These are phyloP conservation scores for Epichloe sylvatica DNA, from an alignment of 2,329 filamentous ascomycete genomes.

Conservation along the genomic window DNA sequence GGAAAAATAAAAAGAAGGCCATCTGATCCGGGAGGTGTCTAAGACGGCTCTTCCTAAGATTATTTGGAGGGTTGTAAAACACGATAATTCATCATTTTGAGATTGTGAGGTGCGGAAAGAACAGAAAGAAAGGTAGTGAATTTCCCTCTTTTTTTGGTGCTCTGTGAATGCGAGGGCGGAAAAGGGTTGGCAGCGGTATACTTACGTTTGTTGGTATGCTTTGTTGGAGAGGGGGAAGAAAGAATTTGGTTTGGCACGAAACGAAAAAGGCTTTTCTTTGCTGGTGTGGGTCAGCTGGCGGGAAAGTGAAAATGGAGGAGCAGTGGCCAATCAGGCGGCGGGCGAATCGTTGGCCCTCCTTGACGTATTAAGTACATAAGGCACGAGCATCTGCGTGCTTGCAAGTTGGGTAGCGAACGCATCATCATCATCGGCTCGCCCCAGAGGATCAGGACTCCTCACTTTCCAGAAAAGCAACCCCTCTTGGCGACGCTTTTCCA, in stretches of 20 bases:
- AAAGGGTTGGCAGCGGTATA: not conserved
- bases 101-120: slow-evolving; percentile 1
- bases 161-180: no score
- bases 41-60: slow-evolving; percentile 34
- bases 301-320: not conserved
- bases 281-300: not conserved
- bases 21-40: slow-evolving; percentile 21
- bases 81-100: slow-evolving; percentile 26
- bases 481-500: not conserved
- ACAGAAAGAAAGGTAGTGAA: not conserved
- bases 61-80: slow-evolving; percentile 22
- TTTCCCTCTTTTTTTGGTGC: not conserved
- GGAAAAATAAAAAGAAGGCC: slow-evolving; percentile 1
- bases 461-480: not conserved
- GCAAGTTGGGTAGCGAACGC: not conserved
- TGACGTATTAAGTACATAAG: not conserved
- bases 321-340: not conserved
- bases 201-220: not conserved
- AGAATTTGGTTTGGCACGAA: not conserved
- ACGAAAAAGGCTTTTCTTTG: not conserved
- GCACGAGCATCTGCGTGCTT: not conserved
- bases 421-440: not conserved
- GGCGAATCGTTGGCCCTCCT: not conserved
- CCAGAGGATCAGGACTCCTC: not conserved
- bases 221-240: not conserved